Evolutionary conservation across 345 rosid species (phyloP).

Genomic region (Heritiera fomes): DNA sequence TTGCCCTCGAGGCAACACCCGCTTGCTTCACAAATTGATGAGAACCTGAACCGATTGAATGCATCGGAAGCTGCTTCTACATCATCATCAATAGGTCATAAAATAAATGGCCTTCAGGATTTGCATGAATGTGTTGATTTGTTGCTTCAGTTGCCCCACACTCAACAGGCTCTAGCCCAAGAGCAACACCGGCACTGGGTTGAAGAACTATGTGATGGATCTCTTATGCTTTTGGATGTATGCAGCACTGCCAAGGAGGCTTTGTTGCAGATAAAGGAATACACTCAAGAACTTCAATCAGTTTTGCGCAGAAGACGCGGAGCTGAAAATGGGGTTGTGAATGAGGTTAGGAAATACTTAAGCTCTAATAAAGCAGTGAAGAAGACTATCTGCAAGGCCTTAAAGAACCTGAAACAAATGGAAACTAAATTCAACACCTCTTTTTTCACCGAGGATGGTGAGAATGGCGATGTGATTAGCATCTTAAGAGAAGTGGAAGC

Average conservation of each 20-base stretch:
- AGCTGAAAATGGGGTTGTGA: not conserved
- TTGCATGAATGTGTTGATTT: slow-evolving; percentile 37
- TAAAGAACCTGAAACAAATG: slow-evolving; percentile 24
- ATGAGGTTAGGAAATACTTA: slow-evolving; percentile 21
- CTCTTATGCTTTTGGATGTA: slow-evolving; percentile 39
- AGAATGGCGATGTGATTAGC: slow-evolving; percentile 7
- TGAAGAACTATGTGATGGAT: slow-evolving; percentile 39
- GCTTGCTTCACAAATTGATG: slow-evolving; percentile 34
- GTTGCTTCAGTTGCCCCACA: slow-evolving; percentile 31
- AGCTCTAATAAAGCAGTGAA: slow-evolving; percentile 27
- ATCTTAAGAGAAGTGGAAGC: slow-evolving; percentile 33
- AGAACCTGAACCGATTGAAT: slow-evolving; percentile 37
- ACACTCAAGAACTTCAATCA: slow-evolving; percentile 30
- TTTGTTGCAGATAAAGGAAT: slow-evolving; percentile 30
- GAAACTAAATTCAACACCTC: slow-evolving; percentile 9
- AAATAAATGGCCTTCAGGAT: slow-evolving; percentile 32
- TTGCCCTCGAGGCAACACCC: slow-evolving; percentile 47
- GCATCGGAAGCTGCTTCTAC: slow-evolving; percentile 29
- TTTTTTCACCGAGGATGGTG: not conserved
- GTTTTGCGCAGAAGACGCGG: slow-evolving; percentile 29
- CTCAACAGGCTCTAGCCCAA: slow-evolving; percentile 31
- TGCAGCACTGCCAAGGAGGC: slow-evolving; percentile 34
- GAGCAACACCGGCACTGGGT: slow-evolving; percentile 21
- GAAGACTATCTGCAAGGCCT: slow-evolving; percentile 24
- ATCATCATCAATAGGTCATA: slow-evolving; percentile 32